These are phyloP conservation scores for Pleurotus platypus DNA, from an alignment of 768 basidiomycete species.

Conservation along the genomic window DNA sequence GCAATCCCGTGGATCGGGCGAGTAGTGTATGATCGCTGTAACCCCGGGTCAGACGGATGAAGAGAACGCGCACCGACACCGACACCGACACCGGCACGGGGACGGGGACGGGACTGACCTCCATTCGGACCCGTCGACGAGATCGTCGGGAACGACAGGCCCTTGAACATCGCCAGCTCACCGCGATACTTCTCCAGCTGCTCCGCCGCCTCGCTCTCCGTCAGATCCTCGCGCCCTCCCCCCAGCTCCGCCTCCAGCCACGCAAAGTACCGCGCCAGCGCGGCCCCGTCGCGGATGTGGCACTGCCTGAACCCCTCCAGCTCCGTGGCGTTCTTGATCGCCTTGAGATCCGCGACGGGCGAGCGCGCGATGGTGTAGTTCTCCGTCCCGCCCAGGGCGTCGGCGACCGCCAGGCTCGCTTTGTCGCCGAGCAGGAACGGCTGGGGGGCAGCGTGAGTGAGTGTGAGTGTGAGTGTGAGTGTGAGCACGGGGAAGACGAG, in stretches of 20 bases:
- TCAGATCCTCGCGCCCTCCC: slow-evolving; percentile 49
- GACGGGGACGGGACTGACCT: slow-evolving; percentile 59
- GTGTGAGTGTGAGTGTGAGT: no score
- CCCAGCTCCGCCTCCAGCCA: slow-evolving; percentile 89
- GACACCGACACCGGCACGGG: no score
- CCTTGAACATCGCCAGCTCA: slow-evolving; percentile 80
- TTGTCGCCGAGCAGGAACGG: slow-evolving; percentile 76
- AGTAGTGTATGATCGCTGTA: slow-evolving; percentile 90
- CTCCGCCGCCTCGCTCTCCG: slow-evolving; percentile 79
- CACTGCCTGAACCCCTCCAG: slow-evolving; percentile 85
- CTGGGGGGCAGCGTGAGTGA: no score
- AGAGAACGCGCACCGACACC: neutral
- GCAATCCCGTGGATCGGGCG: slow-evolving; percentile 70
- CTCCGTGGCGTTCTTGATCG: slow-evolving; percentile 79
- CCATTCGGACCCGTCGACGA: slow-evolving; percentile 91
- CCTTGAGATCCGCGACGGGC: slow-evolving; percentile 74
- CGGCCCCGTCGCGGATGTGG: slow-evolving; percentile 88
- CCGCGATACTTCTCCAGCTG: slow-evolving; percentile 77
- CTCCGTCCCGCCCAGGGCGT: slow-evolving; percentile 70
- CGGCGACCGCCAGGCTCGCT: slow-evolving; percentile 77
- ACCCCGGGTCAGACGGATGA: neutral
- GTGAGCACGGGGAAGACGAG: neutral
- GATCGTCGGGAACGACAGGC: slow-evolving; percentile 89
- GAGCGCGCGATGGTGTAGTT: slow-evolving; percentile 63
- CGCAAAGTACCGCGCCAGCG: slow-evolving; percentile 84